Evolutionary conservation across 2,329 filamentous ascomycete genomes (phyloP).

Genomic region (Plenodomus biglobosus): DNA sequence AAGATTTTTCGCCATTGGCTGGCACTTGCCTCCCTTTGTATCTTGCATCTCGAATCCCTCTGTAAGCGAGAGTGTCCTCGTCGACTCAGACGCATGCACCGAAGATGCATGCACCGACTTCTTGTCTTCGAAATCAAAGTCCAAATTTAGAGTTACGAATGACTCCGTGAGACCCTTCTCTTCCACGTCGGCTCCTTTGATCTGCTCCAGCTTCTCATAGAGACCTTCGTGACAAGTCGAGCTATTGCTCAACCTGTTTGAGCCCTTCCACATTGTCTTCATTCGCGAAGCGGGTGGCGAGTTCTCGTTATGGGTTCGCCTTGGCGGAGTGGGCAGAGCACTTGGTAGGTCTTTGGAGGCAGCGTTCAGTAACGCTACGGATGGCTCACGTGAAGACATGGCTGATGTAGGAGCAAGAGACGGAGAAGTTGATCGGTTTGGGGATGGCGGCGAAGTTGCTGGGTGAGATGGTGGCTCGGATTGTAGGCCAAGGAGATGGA

Average conservation of each 20-base stretch:
- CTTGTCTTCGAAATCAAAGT: conserved; percentile 15
- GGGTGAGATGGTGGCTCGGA: conserved; percentile 17
- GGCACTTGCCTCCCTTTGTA: conserved; percentile 14
- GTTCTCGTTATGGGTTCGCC: conserved; percentile 18
- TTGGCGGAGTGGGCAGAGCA: conserved; percentile 23
- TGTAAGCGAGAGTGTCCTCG: conserved; percentile 6
- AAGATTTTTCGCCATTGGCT: background rate
- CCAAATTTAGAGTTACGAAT: conserved; percentile 20
- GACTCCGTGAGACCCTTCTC: conserved; percentile 4
- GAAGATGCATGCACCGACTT: conserved; percentile 1
- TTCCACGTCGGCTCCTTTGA: background rate
- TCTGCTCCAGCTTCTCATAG: conserved; percentile 14
- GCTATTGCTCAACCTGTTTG: conserved; percentile 13
- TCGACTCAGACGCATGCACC: conserved; percentile 4
- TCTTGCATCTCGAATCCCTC: conserved; percentile 24
- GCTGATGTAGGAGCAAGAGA: conserved; percentile 9
- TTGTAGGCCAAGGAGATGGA: conserved; percentile 26
- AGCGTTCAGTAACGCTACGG: conserved; percentile 24
- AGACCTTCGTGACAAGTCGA: conserved; percentile 14
- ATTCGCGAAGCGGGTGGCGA: conserved; percentile 24
- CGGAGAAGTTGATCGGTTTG: conserved; percentile 13
- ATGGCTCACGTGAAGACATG: conserved; percentile 18
- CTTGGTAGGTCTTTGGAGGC: conserved; percentile 26
- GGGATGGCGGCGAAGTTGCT: conserved; percentile 15
- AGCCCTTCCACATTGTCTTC: conserved; percentile 29